Percentiles rank a stretch among this genome's conserved stretches.
phyloP scores from a whole-genome alignment of 2,329 filamentous ascomycete genomes.

The Ophiostoma tasmaniense region DNA sequence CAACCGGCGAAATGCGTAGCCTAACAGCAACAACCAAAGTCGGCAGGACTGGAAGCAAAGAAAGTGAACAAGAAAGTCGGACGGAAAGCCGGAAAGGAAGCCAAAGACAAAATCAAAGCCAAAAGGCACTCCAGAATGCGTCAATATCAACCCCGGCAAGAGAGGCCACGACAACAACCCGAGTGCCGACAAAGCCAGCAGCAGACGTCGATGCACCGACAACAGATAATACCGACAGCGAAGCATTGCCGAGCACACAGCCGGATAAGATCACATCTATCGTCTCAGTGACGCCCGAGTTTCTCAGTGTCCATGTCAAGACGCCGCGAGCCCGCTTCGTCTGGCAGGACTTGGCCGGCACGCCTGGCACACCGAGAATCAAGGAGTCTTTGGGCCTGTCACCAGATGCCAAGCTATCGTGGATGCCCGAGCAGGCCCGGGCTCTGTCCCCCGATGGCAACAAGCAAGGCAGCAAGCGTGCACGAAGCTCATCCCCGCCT shows the following conservation, averaged over 20 bases:
- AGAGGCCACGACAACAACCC: conserved; percentile 10
- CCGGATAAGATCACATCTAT: conserved; percentile 18
- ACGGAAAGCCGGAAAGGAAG: neutral
- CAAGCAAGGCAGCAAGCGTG: conserved; percentile 54
- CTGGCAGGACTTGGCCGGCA: conserved; percentile 51
- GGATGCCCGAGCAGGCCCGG: conserved; percentile 45
- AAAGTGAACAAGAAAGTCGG: neutral
- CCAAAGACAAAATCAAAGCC: neutral
- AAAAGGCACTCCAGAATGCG: neutral
- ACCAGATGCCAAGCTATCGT: conserved; percentile 53
- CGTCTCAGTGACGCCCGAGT: conserved; percentile 20
- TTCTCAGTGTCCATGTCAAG: conserved; percentile 26
- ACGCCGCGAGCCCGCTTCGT: conserved; percentile 47
- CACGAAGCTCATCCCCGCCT: conserved; percentile 63
- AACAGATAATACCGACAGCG: conserved; percentile 16
- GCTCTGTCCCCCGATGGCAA: conserved; percentile 26
- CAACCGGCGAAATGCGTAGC: neutral
- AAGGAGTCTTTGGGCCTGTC: conserved; percentile 42
- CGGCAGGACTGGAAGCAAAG: neutral
- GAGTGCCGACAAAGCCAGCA: conserved; percentile 15
- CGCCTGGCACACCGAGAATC: conserved; percentile 27
- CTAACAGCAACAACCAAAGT: neutral
- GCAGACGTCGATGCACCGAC: neutral
- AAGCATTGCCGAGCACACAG: conserved; percentile 16
- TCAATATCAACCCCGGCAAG: neutral